phyloP scores from a whole-genome alignment of 2,329 filamentous ascomycete genomes.

The Fusarium albosuccineum region DNA sequence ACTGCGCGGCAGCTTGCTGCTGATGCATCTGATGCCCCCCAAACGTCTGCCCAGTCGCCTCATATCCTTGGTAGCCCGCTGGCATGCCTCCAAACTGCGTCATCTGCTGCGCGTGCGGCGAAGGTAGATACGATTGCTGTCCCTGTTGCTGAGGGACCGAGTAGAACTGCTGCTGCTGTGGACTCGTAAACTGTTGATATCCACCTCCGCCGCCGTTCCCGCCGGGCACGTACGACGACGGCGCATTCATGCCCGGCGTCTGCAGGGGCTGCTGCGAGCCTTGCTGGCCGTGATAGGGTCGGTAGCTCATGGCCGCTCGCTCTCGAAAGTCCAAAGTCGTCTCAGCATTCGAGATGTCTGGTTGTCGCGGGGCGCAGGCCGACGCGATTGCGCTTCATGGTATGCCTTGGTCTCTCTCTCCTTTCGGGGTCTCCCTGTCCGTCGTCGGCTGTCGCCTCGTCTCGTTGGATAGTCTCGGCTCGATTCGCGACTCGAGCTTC shows the following conservation, averaged over 20 bases:
- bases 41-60: constrained; percentile 37
- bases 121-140: constrained; percentile 41
- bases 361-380: constrained; percentile 48
- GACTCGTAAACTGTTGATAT: constrained; percentile 47
- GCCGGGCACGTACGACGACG: constrained; percentile 34
- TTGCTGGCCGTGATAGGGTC: constrained; percentile 47
- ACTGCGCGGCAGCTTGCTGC: constrained; percentile 42
- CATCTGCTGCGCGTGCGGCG: constrained; percentile 42
- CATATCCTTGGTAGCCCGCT: constrained; percentile 43
- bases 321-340: constrained; percentile 21
- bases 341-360: constrained; percentile 40
- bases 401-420: constrained; percentile 23
- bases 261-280: constrained; percentile 44
- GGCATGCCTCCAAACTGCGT: constrained; percentile 42
- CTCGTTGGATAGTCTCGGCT: constrained; percentile 10
- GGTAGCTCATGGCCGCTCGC: constrained; percentile 53
- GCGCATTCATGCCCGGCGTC: constrained; percentile 38
- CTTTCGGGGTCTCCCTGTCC: constrained; percentile 16
- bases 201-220: constrained; percentile 20
- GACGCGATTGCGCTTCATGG: constrained; percentile 47
- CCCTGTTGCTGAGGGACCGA: constrained; percentile 42
- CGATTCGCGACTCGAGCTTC: constrained; percentile 8
- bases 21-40: constrained; percentile 40
- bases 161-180: constrained; percentile 47
- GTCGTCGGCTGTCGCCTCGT: constrained; percentile 3